Conservation (phyloP, 106 monocot species). For the Allium cepa region DNA sequence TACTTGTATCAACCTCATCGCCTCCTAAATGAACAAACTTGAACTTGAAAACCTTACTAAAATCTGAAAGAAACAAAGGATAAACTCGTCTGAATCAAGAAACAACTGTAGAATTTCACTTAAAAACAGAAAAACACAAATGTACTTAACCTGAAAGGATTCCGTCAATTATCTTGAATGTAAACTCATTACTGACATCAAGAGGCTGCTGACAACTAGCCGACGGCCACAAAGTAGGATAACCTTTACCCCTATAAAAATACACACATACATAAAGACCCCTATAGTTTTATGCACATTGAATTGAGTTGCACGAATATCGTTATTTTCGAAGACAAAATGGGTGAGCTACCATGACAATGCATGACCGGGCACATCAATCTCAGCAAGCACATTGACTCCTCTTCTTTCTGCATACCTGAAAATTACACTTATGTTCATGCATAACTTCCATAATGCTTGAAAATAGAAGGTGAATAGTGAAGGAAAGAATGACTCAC, state of each 20-base stretch:
- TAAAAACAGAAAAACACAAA: neutral
- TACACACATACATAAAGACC: no score
- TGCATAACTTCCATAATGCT: neutral
- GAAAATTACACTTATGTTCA: constrained; percentile 13
- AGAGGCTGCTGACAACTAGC: constrained; percentile 65
- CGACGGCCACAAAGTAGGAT: constrained; percentile 82
- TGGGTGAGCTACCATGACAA: constrained; percentile 55
- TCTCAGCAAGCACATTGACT: constrained; percentile 87
- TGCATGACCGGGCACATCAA: constrained; percentile 97
- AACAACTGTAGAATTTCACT: neutral
- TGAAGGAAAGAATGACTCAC: constrained; percentile 37
- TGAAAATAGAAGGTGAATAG: neutral
- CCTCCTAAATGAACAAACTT: constrained; percentile 90
- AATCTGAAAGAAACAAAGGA: constrained; percentile 52
- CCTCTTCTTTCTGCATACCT: constrained; percentile 86
- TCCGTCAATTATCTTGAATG: constrained; percentile 91
- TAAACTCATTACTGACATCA: constrained; percentile 83
- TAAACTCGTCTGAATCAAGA: constrained; percentile 3
- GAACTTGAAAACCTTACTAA: constrained; percentile 90
- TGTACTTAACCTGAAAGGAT: constrained; percentile 71
- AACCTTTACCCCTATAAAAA: constrained; percentile 68
- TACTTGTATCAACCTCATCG: constrained; percentile 89
- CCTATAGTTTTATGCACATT: no score
- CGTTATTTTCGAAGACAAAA: no score
- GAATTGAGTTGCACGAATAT: no score